phyloP scores from a whole-genome alignment of 2,329 filamentous ascomycete species.

The Cladosporium sp. region DNA sequence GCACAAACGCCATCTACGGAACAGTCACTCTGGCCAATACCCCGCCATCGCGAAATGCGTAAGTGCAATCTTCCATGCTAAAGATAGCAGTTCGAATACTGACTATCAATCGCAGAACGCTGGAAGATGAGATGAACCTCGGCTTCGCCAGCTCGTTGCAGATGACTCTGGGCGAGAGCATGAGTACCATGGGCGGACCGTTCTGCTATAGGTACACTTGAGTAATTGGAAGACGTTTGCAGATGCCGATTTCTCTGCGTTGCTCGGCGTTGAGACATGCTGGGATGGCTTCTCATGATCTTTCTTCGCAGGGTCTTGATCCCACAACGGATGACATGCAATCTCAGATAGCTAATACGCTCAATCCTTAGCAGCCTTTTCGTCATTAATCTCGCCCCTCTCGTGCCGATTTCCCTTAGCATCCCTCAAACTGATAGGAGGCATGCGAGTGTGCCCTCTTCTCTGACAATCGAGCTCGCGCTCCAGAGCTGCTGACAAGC shows the following conservation, averaged over 20 bases:
- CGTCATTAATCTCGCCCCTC: neutral
- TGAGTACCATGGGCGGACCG: conserved; percentile 39
- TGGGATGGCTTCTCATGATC: no score
- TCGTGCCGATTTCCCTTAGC: conserved; percentile 6
- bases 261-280: no score
- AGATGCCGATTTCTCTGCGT: no score
- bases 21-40: conserved; percentile 26
- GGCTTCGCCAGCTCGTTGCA: conserved; percentile 20
- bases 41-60: conserved; percentile 29
- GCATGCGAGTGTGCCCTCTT: conserved; percentile 23
- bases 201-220: conserved; percentile 41
- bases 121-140: conserved; percentile 37
- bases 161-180: conserved; percentile 28
- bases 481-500: conserved; percentile 54
- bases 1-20: conserved; percentile 24
- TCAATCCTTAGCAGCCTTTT: no score
- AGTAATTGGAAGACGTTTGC: neutral
- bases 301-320: no score
- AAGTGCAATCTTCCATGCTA: neutral
- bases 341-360: neutral
- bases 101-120: conserved; percentile 20
- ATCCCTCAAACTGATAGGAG: conserved; percentile 29
- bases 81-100: neutral
- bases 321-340: no score
- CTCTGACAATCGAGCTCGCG: conserved; percentile 39